Evolutionary conservation across 805 yeast genomes (phyloP).

Genomic region (Wickerhamiella galacta): DNA sequence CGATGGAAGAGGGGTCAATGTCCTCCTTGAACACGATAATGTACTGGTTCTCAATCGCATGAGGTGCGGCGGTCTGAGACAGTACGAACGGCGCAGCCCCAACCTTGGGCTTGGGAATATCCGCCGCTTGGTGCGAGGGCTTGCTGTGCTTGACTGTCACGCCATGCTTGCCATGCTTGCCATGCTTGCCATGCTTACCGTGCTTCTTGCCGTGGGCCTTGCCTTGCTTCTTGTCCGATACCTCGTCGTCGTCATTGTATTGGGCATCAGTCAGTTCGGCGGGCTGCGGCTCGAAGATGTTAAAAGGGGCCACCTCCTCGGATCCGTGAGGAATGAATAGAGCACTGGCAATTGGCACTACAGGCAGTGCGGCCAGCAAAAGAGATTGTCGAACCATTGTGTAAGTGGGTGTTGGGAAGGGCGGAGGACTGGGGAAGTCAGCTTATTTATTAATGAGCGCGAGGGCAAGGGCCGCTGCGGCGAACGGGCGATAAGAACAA

Average conservation of each 20-base stretch:
- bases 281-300: background rate
- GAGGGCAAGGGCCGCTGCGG: conserved; percentile 5
- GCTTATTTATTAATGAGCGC: background rate
- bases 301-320: background rate
- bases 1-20: conserved; percentile 34
- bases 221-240: background rate
- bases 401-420: background rate
- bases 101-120: conserved; percentile 1
- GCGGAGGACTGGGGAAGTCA: background rate
- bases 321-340: conserved; percentile 15
- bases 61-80: conserved; percentile 23
- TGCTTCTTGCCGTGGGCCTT: conserved; percentile 1
- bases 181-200: conserved; percentile 1
- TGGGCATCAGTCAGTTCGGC: conserved; percentile 1
- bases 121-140: no score
- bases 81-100: conserved; percentile 32
- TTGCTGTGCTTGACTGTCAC: no score
- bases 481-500: no score
- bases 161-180: conserved; percentile 1
- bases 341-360: conserved; percentile 14
- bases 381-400: conserved; percentile 15
- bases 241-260: conserved; percentile 1
- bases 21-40: conserved; percentile 70
- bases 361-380: conserved; percentile 10
- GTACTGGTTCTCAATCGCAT: conserved; percentile 29